These are phyloP conservation scores for Curvularia sp. DNA, from an alignment of 2,329 filamentous ascomycete species.

Conservation along the genomic window DNA sequence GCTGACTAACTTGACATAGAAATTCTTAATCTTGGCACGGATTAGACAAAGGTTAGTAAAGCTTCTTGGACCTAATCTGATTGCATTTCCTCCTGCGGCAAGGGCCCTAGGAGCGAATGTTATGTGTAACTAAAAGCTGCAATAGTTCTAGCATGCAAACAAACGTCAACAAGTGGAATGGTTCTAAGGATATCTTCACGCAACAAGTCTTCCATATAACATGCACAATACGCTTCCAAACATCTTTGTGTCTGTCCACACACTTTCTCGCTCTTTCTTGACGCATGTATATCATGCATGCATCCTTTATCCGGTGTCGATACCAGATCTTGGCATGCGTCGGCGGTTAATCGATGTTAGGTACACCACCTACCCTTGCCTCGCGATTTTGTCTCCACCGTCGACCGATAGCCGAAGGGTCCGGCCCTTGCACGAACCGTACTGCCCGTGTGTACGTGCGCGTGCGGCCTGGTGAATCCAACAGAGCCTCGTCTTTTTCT, in stretches of 20 bases:
- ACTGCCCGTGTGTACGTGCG: neutral
- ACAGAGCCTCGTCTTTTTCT: neutral
- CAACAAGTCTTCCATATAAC: neutral
- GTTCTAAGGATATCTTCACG: neutral
- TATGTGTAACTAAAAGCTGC: neutral
- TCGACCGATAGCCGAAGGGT: slow-evolving; percentile 10
- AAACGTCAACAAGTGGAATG: neutral
- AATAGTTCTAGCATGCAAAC: neutral
- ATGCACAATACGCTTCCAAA: neutral
- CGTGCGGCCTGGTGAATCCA: neutral
- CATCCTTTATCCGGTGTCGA: neutral
- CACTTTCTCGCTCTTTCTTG: neutral
- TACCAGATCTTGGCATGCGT: slow-evolving; percentile 22
- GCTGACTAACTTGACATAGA: neutral
- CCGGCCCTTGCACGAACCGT: neutral
- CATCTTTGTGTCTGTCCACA: neutral
- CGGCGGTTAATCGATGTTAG: slow-evolving; percentile 23
- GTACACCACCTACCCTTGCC: slow-evolving; percentile 15
- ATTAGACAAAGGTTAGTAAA: neutral
- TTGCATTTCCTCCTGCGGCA: neutral
- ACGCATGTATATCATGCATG: neutral
- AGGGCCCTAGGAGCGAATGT: neutral
- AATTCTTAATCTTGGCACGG: neutral
- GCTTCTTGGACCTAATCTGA: neutral
- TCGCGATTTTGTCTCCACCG: slow-evolving; percentile 9